Percentiles rank a stretch among this genome's conserved stretches.
phyloP scores from a whole-genome alignment of 441 rosid genomes.

The Gossypium schwendimanii region DNA sequence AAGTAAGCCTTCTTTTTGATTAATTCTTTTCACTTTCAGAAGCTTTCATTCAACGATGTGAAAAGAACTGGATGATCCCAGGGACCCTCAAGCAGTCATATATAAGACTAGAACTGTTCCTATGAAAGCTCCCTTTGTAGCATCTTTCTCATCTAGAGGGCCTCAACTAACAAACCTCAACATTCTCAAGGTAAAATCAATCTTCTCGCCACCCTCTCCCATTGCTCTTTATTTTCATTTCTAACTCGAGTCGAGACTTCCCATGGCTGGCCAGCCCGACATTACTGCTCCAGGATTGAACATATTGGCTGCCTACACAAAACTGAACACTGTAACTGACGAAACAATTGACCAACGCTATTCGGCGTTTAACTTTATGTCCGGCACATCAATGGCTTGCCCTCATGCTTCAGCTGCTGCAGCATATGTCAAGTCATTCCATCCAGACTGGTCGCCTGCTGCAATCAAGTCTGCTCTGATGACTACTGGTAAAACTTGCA shows the following conservation, averaged over 20 bases:
- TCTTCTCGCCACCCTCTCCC: neutral
- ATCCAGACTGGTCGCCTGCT: conserved; percentile 60
- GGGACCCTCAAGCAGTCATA: conserved; percentile 57
- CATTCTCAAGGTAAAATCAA: conserved; percentile 44
- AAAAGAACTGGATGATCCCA: conserved; percentile 12
- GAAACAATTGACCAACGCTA: conserved; percentile 26
- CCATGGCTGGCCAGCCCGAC: conserved; percentile 38
- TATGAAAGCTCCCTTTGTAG: conserved; percentile 40
- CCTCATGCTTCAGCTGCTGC: conserved; percentile 62
- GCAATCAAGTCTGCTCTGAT: conserved; percentile 59
- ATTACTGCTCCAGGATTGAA: conserved; percentile 57
- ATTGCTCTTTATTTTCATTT: neutral
- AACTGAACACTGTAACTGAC: conserved; percentile 30
- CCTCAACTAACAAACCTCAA: conserved; percentile 41
- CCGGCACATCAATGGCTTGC: conserved; percentile 68
- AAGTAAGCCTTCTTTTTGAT: conserved; percentile 23
- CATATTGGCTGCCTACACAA: conserved; percentile 49
- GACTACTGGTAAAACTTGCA: conserved; percentile 43
- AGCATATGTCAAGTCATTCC: conserved; percentile 54
- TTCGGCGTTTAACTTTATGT: conserved; percentile 34
- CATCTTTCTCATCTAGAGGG: conserved; percentile 66
- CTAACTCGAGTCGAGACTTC: neutral
- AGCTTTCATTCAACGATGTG: neutral
- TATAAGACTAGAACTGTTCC: conserved; percentile 35
- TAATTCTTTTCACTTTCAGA: neutral